Evolutionary conservation across 2,329 filamentous ascomycete genomes (phyloP).

Genomic region (Sclerotinia sclerotiorum): DNA sequence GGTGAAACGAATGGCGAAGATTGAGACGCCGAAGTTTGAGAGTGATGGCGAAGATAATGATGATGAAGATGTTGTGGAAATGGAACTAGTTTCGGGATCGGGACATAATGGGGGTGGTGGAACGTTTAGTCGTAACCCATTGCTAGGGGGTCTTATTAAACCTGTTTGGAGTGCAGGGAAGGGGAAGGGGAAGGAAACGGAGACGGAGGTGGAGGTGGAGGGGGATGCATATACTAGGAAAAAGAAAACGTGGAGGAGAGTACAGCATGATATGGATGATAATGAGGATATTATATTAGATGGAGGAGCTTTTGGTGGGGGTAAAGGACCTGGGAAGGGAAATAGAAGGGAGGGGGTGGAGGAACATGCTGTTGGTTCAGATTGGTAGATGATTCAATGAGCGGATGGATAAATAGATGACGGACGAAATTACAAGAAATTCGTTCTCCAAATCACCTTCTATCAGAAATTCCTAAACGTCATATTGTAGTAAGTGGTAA

Average conservation of each 20-base stretch:
- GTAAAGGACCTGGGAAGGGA: not conserved
- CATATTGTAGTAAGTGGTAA: not conserved
- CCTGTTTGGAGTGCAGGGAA: conserved; percentile 40
- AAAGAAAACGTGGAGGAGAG: conserved; percentile 43
- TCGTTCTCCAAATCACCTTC: too few species aligned
- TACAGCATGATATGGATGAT: conserved; percentile 45
- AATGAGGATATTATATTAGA: conserved; percentile 45
- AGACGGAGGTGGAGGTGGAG: conserved; percentile 24
- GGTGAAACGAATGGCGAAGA: conserved; percentile 39
- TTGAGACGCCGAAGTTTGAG: conserved; percentile 32
- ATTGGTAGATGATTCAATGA: not conserved
- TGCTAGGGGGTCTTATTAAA: conserved; percentile 41
- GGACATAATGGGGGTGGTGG: conserved; percentile 34
- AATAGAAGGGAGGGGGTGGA: conserved; percentile 29
- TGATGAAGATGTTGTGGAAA: conserved; percentile 26
- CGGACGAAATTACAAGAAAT: too few species aligned
- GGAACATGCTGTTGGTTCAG: conserved; percentile 13
- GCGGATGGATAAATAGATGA: not conserved
- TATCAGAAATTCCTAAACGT: too few species aligned
- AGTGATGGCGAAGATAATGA: conserved; percentile 34
- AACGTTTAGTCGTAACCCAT: conserved; percentile 41
- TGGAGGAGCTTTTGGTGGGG: conserved; percentile 41
- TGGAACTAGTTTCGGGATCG: conserved; percentile 10
- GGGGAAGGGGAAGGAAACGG: conserved; percentile 35
- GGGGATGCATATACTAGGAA: conserved; percentile 27